Conservation (phyloP, 257 asterid genomes). For the Solanum chaucha region DNA sequence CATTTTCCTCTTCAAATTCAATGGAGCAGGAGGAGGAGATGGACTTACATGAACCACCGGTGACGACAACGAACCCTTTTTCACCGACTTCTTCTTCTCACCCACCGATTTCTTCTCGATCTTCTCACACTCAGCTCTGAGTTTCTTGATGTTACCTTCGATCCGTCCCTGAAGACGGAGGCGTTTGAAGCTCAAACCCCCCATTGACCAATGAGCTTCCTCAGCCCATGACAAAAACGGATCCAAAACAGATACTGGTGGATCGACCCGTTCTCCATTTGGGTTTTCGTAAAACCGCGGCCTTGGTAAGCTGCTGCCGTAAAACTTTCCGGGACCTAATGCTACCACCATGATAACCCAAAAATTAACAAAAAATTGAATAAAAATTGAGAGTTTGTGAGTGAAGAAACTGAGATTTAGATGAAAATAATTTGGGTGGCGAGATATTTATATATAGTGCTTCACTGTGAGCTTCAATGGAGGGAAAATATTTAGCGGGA, state of each 20-base stretch:
- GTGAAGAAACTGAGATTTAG: not conserved
- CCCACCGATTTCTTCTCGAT: not conserved
- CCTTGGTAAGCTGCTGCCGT: slow-evolving; percentile 88
- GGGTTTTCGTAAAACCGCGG: slow-evolving; percentile 66
- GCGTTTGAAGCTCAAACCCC: slow-evolving; percentile 68
- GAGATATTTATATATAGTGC: not conserved
- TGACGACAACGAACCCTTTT: not conserved
- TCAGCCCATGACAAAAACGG: slow-evolving; percentile 72
- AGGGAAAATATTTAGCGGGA: not conserved
- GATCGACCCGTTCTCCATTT: slow-evolving; percentile 56
- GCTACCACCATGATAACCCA: slow-evolving; percentile 54
- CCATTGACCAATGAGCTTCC: slow-evolving; percentile 98
- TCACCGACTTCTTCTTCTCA: not conserved
- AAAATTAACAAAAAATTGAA: not conserved
- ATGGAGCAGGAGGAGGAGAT: slow-evolving; percentile 61
- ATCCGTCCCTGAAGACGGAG: slow-evolving; percentile 88
- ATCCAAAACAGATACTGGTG: slow-evolving; percentile 60
- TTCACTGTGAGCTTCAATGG: not conserved
- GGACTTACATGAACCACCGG: slow-evolving; percentile 7
- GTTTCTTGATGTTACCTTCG: slow-evolving; percentile 69
- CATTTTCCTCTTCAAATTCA: slow-evolving; percentile 60
- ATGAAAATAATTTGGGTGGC: not conserved
- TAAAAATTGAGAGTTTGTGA: not conserved
- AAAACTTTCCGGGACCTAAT: slow-evolving; percentile 78
- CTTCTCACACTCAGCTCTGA: slow-evolving; percentile 49